Base-by-base conservation (phyloP, 2,329 filamentous ascomycete genomes). In the Fusarium bulbicola region DNA sequence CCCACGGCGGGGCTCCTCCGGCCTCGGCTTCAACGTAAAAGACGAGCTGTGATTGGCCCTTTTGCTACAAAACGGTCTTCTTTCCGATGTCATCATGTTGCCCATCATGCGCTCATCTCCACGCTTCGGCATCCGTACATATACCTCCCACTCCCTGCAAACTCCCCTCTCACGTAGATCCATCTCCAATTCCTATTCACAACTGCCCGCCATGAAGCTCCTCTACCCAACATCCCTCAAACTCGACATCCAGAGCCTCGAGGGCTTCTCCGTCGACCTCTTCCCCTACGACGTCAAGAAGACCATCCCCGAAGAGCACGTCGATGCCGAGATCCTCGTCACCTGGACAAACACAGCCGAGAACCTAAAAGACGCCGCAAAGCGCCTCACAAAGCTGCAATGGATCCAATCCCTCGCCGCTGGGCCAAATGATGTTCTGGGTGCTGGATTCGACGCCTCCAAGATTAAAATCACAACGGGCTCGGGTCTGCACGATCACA, bases 361-460 rank as follows among this genome's bases (percentile, higher is more conserved):
- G 20, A 91, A 91, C 82, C 88, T 92, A 66, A 81, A 84, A 28
- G 87, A 91, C 77, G 90, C 89, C 54, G 87, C 86, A 5, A 73
- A 78, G 57, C 85, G 86, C 66, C 83, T 91, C 79, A 86, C 84
- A 63, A 87, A 89, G 45, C 84, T 92, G 20, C 84, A 84, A 72
- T 92, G 90, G 89, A 91, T 92, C 80, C 90, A 92, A 77, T 90
- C 88, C 1, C 88, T 92, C 39, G 90, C 90, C 40, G 90, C 90
- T 2, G 90, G 90, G 0, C 90, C 90, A 74, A 92, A 92, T 79
- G 90, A 92, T 77, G 89, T 92, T 21, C 86, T 92, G 24, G 80
- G 78, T 58, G 90, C 89, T 32, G 90, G 90, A 63, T 92, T 92
- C 80, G 86, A 89, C 77, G 74, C 83, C 15, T 78, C 83, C 59